Conservation (phyloP, 257 asterid genomes). For the Henckelia pumila region DNA sequence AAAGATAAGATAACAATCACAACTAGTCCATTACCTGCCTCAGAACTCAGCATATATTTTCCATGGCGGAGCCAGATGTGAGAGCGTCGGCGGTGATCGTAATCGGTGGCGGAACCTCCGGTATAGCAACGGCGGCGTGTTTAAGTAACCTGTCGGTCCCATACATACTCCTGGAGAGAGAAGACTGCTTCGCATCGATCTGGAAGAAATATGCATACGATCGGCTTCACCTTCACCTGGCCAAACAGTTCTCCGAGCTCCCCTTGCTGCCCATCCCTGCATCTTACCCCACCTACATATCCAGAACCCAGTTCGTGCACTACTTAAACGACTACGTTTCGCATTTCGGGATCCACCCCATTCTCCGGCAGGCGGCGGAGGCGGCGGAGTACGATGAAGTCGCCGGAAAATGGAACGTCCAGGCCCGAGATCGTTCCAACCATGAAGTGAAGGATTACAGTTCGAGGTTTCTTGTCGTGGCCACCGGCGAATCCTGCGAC, state of each 20-base stretch:
- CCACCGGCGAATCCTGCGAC: conserved; percentile 66
- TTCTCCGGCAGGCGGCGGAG: conserved; percentile 41
- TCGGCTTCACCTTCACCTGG: conserved; percentile 71
- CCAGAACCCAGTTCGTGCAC: conserved; percentile 35
- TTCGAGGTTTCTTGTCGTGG: conserved; percentile 64
- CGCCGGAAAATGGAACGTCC: conserved; percentile 39
- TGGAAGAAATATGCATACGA: conserved; percentile 78
- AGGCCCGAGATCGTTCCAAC: conserved; percentile 41
- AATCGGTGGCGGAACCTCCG: conserved; percentile 78
- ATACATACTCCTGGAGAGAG: conserved; percentile 56
- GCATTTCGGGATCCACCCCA: conserved; percentile 41
- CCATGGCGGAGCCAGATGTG: too few species aligned
- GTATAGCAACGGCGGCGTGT: conserved; percentile 71
- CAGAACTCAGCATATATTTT: too few species aligned
- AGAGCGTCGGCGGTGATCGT: conserved; percentile 41
- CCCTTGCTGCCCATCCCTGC: conserved; percentile 53
- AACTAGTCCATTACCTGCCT: too few species aligned
- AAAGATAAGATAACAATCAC: too few species aligned
- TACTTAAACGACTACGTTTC: conserved; percentile 64
- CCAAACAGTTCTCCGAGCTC: conserved; percentile 50
- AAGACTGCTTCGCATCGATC: conserved; percentile 60
- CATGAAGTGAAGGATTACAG: conserved; percentile 36
- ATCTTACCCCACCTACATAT: conserved; percentile 43
- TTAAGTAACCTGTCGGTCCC: conserved; percentile 49
- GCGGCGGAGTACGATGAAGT: conserved; percentile 38